Conservation (phyloP, 495 filamentous ascomycete genomes). For the Thermothielavioides terrestris region DNA sequence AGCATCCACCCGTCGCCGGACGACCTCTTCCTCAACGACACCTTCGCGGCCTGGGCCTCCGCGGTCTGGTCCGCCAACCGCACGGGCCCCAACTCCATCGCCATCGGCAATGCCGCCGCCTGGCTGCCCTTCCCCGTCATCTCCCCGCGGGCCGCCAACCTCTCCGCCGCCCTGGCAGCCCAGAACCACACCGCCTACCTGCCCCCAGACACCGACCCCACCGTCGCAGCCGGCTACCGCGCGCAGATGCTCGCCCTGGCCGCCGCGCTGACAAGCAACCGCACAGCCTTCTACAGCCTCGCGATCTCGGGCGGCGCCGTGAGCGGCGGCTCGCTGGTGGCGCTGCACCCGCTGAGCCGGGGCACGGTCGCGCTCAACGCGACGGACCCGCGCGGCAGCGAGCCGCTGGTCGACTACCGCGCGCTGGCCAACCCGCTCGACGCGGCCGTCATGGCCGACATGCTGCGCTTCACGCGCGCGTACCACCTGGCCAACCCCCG, state of each 20-base stretch:
- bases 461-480: conserved; percentile 31
- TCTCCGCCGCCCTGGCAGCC: conserved; percentile 26
- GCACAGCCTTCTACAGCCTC: conserved; percentile 38
- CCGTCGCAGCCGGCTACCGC: conserved; percentile 37
- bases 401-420: conserved; percentile 41
- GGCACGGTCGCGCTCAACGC: conserved; percentile 41
- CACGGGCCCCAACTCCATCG: conserved; percentile 38
- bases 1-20: conserved; percentile 22
- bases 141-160: conserved; percentile 25
- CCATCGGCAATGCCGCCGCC: conserved; percentile 35
- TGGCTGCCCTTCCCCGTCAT: conserved; percentile 41
- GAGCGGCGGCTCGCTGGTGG: conserved; percentile 29
- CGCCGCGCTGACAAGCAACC: conserved; percentile 26
- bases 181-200: conserved; percentile 33
- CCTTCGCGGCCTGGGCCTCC: conserved; percentile 31
- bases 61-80: conserved; percentile 29
- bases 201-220: conserved; percentile 26
- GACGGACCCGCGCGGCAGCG: conserved; percentile 24
- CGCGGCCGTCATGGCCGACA: conserved; percentile 32
- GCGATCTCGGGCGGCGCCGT: conserved; percentile 27
- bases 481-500: conserved; percentile 32
- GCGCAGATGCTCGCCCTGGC: conserved; percentile 40
- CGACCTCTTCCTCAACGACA: conserved; percentile 31
- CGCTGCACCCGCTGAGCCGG: conserved; percentile 39
- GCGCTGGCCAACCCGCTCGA: conserved; percentile 44